These are phyloP conservation scores for Aspergillus vadensis DNA, from an alignment of 2,329 filamentous ascomycete species.

Conservation along the genomic window DNA sequence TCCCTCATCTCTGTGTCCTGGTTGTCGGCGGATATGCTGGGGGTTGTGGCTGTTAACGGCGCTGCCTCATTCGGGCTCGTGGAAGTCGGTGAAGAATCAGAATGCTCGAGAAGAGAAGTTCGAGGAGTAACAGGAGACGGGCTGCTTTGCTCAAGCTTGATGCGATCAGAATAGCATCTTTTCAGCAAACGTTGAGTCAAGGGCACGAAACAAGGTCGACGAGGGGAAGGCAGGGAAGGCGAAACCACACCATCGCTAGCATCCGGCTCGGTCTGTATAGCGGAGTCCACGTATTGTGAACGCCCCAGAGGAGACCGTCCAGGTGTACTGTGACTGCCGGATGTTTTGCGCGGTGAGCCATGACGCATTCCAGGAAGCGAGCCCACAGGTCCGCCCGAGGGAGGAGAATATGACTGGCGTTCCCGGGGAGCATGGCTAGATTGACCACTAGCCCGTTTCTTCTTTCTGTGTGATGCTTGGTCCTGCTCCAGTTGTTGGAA, in stretches of 20 bases:
- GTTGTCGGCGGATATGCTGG: slow-evolving; percentile 16
- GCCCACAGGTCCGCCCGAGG: slow-evolving; percentile 31
- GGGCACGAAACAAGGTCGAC: slow-evolving; percentile 39
- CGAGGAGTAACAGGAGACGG: slow-evolving; percentile 18
- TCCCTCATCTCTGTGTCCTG: slow-evolving; percentile 54
- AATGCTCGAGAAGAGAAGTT: slow-evolving; percentile 8
- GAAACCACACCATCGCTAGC: slow-evolving; percentile 32
- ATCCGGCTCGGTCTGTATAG: slow-evolving; percentile 49
- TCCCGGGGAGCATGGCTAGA: slow-evolving; percentile 49
- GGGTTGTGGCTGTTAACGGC: slow-evolving; percentile 14
- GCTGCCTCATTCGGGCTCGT: slow-evolving; percentile 14
- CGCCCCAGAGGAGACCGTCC: slow-evolving; percentile 28
- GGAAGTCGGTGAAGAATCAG: slow-evolving; percentile 16
- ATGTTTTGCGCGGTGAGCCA: slow-evolving; percentile 33
- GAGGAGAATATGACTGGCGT: slow-evolving; percentile 41
- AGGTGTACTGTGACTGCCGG: slow-evolving; percentile 31
- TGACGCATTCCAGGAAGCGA: slow-evolving; percentile 28
- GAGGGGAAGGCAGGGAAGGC: slow-evolving; percentile 22
- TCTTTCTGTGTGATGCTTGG: slow-evolving; percentile 53
- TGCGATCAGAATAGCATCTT: slow-evolving; percentile 45
- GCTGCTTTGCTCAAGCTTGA: slow-evolving; percentile 35
- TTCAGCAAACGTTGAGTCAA: slow-evolving; percentile 46
- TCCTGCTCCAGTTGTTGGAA: slow-evolving; percentile 64
- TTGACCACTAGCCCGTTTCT: slow-evolving; percentile 59
- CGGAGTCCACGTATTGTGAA: slow-evolving; percentile 44